These are phyloP conservation scores for Lithohypha guttulata DNA, from an alignment of 2,329 filamentous ascomycete genomes.

Conservation along the genomic window DNA sequence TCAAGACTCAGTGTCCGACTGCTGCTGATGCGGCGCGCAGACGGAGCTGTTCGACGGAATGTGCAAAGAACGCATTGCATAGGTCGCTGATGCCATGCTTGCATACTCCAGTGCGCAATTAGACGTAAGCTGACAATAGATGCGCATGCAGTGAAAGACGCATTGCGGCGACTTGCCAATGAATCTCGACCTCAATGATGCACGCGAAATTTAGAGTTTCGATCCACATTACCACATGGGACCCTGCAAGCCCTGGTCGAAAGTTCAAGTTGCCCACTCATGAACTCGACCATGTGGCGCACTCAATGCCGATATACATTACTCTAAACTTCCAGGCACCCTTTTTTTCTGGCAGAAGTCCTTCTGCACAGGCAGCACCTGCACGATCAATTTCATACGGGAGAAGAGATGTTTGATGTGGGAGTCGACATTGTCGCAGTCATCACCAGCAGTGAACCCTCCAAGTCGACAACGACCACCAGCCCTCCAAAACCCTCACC, in stretches of 20 bases:
- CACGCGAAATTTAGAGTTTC: constrained; percentile 8
- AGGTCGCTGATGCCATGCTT: constrained; percentile 8
- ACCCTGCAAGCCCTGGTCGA: neutral
- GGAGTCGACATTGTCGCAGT: neutral
- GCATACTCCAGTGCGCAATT: constrained; percentile 5
- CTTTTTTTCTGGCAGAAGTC: too few relatives aligned
- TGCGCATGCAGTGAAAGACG: neutral
- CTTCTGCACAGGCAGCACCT: too few relatives aligned
- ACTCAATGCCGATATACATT: neutral
- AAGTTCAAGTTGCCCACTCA: neutral
- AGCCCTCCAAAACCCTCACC: constrained; percentile 27
- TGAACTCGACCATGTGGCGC: neutral
- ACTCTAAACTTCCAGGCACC: too few relatives aligned
- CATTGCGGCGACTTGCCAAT: too few relatives aligned
- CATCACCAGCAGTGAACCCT: constrained; percentile 1
- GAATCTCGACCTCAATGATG: neutral
- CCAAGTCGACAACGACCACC: neutral
- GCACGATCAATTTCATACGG: neutral
- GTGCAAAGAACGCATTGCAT: constrained; percentile 32
- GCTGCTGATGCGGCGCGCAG: too few relatives aligned
- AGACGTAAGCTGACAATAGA: constrained; percentile 3
- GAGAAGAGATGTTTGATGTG: constrained; percentile 5
- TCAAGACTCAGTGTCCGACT: too few relatives aligned
- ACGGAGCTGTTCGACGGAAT: constrained; percentile 21
- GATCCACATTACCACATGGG: neutral